Evolutionary conservation across 2,329 filamentous ascomycete species (phyloP).

Genomic region (Xylaria sp.): DNA sequence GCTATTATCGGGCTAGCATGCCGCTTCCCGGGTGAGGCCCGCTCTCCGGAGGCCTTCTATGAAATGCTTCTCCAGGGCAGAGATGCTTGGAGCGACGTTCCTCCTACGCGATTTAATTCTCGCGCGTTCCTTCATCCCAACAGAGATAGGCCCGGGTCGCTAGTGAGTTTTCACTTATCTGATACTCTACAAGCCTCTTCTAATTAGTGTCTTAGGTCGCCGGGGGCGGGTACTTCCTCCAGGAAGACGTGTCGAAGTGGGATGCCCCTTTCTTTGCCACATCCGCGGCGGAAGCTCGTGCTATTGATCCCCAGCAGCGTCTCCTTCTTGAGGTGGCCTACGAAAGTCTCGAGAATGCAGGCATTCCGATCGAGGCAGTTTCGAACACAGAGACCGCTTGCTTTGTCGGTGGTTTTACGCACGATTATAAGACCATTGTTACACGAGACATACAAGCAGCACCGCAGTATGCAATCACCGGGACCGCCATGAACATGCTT

Average conservation of each 20-base stretch:
- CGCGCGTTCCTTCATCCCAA: constrained; percentile 15
- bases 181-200: background rate
- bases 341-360: constrained; percentile 18
- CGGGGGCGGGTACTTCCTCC: constrained; percentile 16
- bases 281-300: background rate
- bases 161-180: background rate
- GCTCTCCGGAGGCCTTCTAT: constrained; percentile 15
- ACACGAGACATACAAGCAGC: constrained; percentile 11
- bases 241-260: constrained; percentile 10
- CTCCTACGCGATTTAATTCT: constrained; percentile 18
- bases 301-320: constrained; percentile 4
- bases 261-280: constrained; percentile 20
- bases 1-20: constrained; percentile 25
- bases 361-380: constrained; percentile 24
- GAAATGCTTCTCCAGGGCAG: constrained; percentile 24
- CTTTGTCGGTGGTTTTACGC: constrained; percentile 22
- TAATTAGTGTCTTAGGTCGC: constrained; percentile 6
- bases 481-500: constrained; percentile 7
- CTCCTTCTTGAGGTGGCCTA: constrained; percentile 15
- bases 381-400: constrained; percentile 19
- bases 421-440: constrained; percentile 23
- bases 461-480: constrained; percentile 20
- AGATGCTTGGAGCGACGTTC: constrained; percentile 19
- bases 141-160: constrained; percentile 9
- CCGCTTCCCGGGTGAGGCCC: constrained; percentile 15